These are phyloP conservation scores for Gigaspora rosea DNA, from an alignment of 192 early-diverging fungal genomes.

Conservation along the genomic window DNA sequence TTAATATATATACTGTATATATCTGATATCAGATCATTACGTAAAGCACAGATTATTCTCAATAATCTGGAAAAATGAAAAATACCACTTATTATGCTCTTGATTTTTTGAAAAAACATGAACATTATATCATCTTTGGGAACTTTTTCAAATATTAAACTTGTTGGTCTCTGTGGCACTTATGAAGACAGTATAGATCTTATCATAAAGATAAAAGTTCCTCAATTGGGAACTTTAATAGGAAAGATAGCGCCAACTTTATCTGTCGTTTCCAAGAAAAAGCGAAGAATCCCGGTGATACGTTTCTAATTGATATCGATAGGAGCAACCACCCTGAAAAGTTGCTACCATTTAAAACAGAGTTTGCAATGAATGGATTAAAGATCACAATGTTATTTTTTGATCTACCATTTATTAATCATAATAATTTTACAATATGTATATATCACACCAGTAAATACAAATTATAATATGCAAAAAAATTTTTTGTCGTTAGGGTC, in stretches of 20 bases:
- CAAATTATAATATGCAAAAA: too few relatives aligned
- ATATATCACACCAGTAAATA: too few relatives aligned
- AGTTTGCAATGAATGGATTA: slow-evolving; percentile 86
- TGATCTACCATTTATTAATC: slow-evolving; percentile 60
- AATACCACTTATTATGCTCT: slow-evolving; percentile 85
- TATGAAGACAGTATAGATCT: slow-evolving; percentile 83
- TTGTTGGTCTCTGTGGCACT: slow-evolving; percentile 82
- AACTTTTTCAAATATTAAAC: slow-evolving; percentile 64
- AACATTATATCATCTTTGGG: slow-evolving; percentile 67
- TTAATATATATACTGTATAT: slow-evolving; percentile 13
- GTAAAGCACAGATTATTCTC: slow-evolving; percentile 84
- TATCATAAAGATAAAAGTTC: slow-evolving; percentile 67
- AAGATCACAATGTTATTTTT: slow-evolving; percentile 75
- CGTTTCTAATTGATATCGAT: slow-evolving; percentile 85
- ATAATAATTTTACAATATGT: too few relatives aligned
- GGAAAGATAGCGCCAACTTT: slow-evolving; percentile 70
- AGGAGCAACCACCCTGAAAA: slow-evolving; percentile 67
- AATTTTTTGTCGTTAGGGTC: too few relatives aligned
- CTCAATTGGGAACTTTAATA: slow-evolving; percentile 80
- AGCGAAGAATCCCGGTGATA: slow-evolving; percentile 68
- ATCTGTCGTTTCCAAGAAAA: slow-evolving; percentile 56
- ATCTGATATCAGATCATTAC: slow-evolving; percentile 67
- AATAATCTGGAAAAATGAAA: slow-evolving; percentile 67
- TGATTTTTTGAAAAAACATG: slow-evolving; percentile 82
- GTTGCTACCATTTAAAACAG: slow-evolving; percentile 76